These are phyloP conservation scores for Cutaneotrichosporon sp. DNA, from an alignment of 1,284 basidiomycete genomes.

Conservation along the genomic window DNA sequence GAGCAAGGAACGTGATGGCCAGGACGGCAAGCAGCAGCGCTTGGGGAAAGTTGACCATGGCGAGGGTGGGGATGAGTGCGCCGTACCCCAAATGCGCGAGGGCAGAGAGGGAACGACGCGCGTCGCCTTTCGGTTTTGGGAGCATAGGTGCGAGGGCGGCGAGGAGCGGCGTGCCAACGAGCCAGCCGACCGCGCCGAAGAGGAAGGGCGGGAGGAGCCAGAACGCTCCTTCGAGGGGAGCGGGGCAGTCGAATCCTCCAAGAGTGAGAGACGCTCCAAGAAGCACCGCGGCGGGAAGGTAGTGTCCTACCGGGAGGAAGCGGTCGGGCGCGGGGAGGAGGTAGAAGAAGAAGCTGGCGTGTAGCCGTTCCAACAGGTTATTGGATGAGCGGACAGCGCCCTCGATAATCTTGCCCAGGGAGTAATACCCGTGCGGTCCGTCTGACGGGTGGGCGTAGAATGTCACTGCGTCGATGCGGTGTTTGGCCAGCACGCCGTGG, in stretches of 20 bases:
- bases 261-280: constrained; percentile 80
- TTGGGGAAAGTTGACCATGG: constrained; percentile 86
- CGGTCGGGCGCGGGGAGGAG: constrained; percentile 70
- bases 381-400: constrained; percentile 83
- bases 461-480: constrained; percentile 91
- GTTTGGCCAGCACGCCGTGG: constrained; percentile 58
- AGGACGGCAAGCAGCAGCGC: constrained; percentile 66
- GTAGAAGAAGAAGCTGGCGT: constrained; percentile 95
- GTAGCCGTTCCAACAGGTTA: constrained; percentile 87
- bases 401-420: constrained; percentile 82
- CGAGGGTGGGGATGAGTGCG: constrained; percentile 75
- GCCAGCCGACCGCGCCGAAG: constrained; percentile 27
- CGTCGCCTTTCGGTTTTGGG: constrained; percentile 61
- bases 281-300: constrained; percentile 78
- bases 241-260: constrained; percentile 72
- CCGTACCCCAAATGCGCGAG: constrained; percentile 63
- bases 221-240: constrained; percentile 59
- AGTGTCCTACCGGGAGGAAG: constrained; percentile 85
- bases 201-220: constrained; percentile 29
- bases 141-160: constrained; percentile 23
- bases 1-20: constrained; percentile 54
- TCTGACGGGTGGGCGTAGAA: constrained; percentile 80
- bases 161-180: constrained; percentile 28
- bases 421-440: constrained; percentile 93
- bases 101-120: constrained; percentile 24